A percentile compares a stretch with the other conserved stretches of the same genome.
Evolutionary conservation across 768 basidiomycete species (phyloP).

Genomic region (Auricularia cornea): DNA sequence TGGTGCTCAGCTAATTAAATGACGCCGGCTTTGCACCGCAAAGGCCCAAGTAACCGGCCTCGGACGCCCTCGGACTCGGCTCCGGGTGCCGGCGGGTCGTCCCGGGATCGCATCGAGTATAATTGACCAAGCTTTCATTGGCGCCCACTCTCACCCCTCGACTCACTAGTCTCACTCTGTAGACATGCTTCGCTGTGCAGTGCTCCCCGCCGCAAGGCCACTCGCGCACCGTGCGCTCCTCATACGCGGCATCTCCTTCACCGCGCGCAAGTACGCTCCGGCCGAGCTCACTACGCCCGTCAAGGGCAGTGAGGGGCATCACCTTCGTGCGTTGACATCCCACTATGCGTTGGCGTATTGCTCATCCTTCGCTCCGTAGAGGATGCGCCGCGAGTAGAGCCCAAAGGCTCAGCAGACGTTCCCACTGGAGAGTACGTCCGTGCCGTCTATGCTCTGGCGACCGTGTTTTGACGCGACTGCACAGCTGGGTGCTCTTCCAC

Average conservation of each 20-base stretch:
- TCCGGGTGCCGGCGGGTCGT: neutral
- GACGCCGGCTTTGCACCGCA: no score
- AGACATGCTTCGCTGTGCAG: neutral
- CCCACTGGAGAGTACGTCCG: neutral
- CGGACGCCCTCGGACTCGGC: neutral
- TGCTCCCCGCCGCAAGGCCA: neutral
- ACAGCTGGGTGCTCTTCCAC: slow-evolving; percentile 81
- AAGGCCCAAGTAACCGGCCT: no score
- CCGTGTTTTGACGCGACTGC: neutral
- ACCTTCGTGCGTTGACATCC: neutral
- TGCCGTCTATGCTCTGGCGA: neutral
- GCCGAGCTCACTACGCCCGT: neutral
- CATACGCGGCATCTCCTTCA: neutral
- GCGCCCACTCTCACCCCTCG: neutral
- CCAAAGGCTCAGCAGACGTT: neutral
- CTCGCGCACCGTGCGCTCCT: neutral
- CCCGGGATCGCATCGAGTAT: neutral
- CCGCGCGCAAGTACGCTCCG: neutral
- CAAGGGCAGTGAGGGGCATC: neutral
- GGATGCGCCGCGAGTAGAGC: neutral
- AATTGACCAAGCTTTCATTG: neutral
- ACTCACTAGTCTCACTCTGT: neutral
- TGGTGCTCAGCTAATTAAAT: no score
- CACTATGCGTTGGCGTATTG: neutral
- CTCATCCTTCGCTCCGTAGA: neutral